Conservation (phyloP, 2,329 filamentous ascomycete species). For the Beauveria brongniartii region DNA sequence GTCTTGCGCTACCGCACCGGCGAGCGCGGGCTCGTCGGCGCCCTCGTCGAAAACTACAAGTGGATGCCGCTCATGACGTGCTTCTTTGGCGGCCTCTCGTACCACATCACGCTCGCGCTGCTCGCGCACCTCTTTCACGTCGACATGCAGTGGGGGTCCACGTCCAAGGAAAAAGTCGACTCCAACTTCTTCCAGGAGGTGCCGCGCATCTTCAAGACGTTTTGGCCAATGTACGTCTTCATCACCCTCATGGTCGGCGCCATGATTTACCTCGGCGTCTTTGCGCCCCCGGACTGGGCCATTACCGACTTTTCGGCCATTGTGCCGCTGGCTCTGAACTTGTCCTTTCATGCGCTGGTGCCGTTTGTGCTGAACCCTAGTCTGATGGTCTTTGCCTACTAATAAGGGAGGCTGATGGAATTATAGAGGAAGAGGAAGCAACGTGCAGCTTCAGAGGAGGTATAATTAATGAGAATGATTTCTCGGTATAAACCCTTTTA, state of each 20-base stretch:
- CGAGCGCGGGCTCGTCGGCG: slow-evolving; percentile 39
- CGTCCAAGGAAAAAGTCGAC: slow-evolving; percentile 49
- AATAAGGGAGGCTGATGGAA: background rate
- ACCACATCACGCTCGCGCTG: slow-evolving; percentile 33
- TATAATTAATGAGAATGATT: background rate
- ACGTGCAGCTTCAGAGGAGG: too few relatives aligned
- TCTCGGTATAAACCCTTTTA: background rate
- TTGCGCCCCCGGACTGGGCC: slow-evolving; percentile 44
- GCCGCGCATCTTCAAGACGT: slow-evolving; percentile 44
- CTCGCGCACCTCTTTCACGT: slow-evolving; percentile 35
- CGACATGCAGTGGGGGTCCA: slow-evolving; percentile 45
- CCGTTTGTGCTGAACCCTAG: slow-evolving; percentile 54
- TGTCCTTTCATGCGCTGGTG: slow-evolving; percentile 48
- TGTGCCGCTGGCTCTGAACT: slow-evolving; percentile 45
- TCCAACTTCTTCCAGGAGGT: slow-evolving; percentile 50
- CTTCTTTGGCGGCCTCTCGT: slow-evolving; percentile 36
- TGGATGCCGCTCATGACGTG: slow-evolving; percentile 49
- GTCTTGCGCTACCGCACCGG: slow-evolving; percentile 54
- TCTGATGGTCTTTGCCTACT: slow-evolving; percentile 36
- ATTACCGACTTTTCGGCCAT: slow-evolving; percentile 52
- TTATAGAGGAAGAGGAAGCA: background rate
- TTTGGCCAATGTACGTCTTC: slow-evolving; percentile 43
- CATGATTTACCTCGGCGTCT: slow-evolving; percentile 41
- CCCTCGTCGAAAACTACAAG: slow-evolving; percentile 42
- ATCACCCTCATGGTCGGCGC: slow-evolving; percentile 36